Conservation (phyloP, 768 basidiomycete genomes). For the Paxillus rubicundulus region DNA sequence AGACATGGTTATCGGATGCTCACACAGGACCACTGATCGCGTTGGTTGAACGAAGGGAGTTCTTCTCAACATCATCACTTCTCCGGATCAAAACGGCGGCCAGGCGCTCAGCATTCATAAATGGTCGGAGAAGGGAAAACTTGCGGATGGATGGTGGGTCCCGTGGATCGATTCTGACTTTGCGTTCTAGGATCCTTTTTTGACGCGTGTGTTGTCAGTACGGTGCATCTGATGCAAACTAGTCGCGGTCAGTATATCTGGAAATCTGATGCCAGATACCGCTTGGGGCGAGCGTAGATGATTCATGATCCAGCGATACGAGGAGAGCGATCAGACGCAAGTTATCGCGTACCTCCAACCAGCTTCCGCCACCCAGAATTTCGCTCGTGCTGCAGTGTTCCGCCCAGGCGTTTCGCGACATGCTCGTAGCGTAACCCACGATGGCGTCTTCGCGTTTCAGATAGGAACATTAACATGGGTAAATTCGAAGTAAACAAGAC, state of each 20-base stretch:
- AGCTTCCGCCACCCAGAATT: slow-evolving; percentile 1
- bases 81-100: slow-evolving; percentile 1
- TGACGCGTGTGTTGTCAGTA: slow-evolving; percentile 1
- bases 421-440: slow-evolving; percentile 15
- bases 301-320: slow-evolving; percentile 7
- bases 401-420: slow-evolving; percentile 8
- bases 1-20: slow-evolving; percentile 7
- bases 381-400: slow-evolving; percentile 8
- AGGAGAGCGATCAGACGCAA: not conserved
- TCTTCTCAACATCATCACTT: slow-evolving; percentile 15
- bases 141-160: slow-evolving; percentile 14
- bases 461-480: slow-evolving; percentile 7
- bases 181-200: not conserved
- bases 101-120: slow-evolving; percentile 10
- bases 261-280: slow-evolving; percentile 13
- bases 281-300: slow-evolving; percentile 9
- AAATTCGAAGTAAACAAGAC: slow-evolving; percentile 14
- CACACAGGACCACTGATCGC: slow-evolving; percentile 7
- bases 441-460: slow-evolving; percentile 10
- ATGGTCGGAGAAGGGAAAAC: slow-evolving; percentile 11
- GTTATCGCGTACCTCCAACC: slow-evolving; percentile 10
- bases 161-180: not conserved
- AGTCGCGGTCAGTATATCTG: slow-evolving; percentile 1
- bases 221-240: slow-evolving; percentile 9
- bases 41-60: not conserved